Base-by-base conservation (phyloP, 495 filamentous ascomycete species). In the Hypoxylon subgilvum region DNA sequence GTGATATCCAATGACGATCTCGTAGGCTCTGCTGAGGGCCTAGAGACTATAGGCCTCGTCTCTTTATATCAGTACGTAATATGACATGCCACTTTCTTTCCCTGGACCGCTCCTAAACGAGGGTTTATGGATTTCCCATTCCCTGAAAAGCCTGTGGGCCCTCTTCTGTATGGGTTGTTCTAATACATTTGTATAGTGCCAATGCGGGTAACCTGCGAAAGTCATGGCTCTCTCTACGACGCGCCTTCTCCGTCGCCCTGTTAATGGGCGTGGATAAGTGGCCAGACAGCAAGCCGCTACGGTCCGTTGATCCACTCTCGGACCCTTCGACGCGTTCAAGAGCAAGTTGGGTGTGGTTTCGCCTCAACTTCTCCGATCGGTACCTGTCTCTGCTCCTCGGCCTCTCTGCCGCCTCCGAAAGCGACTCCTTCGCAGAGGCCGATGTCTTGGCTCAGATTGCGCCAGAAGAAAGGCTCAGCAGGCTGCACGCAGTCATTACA, bases 1-100 rank as follows among this genome's bases (percentile, higher is more conserved):
- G 73, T 82, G 6, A 75, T 74, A 13, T 79, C 74, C 13, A 76
- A 82, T 31, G 80, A 85, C 39, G 75, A 75, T 34, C 60, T 84
- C 0, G 59, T 83, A 1, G 68, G 67, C n/a, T 78, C 70, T 5
- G 65, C 70, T 12, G 76, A 79, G 49, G 78, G 76, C 7, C 60
- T 79, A 2, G 73, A 81, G 50, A 70, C 69, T 40, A 59, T 81
- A 6, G 51, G 68, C 25, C 46, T 79, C 0, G 55, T 73, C 22
- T 61, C 70, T 3, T 16, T 74, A 21, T 76, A 73, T 57, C 76
- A 79, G 60, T 63, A 57, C 2, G 60, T 57, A 40, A 52, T 61
- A 16, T 44, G 1, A 16, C 9, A 17, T 8, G n/a, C 10, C 14
- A 14, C n/a, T 49, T n/a, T n/a, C n/a, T 34, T 34, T 6, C 3